A percentile compares a stretch with the other conserved stretches of the same genome.
Evolutionary conservation across 2,329 filamentous ascomycete species (phyloP).

Genomic region (Xylaria sp.): DNA sequence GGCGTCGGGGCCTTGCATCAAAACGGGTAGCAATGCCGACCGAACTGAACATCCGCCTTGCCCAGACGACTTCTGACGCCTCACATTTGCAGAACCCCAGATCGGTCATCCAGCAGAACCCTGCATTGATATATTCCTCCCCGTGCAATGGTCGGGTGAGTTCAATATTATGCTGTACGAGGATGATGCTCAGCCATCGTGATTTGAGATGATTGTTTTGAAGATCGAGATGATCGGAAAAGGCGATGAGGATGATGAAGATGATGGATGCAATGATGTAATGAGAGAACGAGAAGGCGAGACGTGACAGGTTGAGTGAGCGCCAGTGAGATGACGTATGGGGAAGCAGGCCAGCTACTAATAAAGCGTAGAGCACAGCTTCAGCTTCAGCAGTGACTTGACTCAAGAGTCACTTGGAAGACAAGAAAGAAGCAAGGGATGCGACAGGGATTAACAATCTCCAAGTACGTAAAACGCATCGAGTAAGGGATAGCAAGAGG

Average conservation of each 20-base stretch:
- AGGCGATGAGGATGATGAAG: no score
- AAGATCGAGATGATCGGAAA: no score
- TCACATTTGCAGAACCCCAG: not conserved
- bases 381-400: no score
- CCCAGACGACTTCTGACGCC: not conserved
- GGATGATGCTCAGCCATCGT: not conserved
- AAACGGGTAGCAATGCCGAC: not conserved
- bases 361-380: no score
- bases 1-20: not conserved
- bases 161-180: not conserved
- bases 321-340: no score
- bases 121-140: not conserved
- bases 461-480: no score
- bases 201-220: not conserved
- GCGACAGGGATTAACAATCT: no score
- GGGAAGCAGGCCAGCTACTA: no score
- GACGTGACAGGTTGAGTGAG: no score
- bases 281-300: not conserved
- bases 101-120: not conserved
- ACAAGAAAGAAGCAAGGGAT: no score
- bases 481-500: no score
- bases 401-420: no score
- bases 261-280: constrained; percentile 12
- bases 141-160: not conserved
- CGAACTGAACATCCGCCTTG: not conserved